A percentile compares a stretch with the other conserved stretches of the same genome.
phyloP scores from a whole-genome alignment of 2,329 filamentous ascomycete species.

The Emydomyces testavorans region DNA sequence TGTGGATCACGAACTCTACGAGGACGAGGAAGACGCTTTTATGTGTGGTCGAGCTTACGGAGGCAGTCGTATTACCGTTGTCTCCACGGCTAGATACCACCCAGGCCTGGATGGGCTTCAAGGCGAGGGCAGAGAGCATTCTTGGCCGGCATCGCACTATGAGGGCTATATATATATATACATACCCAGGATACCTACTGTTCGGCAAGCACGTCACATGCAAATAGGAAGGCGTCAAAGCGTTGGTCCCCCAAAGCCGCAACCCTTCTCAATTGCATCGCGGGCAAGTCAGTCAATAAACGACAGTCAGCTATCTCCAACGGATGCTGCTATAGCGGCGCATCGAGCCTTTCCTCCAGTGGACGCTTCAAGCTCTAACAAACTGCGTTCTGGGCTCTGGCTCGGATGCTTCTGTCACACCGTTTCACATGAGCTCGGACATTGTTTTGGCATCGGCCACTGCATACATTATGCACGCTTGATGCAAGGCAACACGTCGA shows the following conservation, averaged over 20 bases:
- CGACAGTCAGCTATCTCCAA: conserved; percentile 1
- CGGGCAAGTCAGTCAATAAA: not conserved
- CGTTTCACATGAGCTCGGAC: conserved; percentile 53
- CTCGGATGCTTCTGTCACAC: conserved; percentile 48
- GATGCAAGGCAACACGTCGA: conserved; percentile 26
- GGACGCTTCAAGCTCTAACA: conserved; percentile 7
- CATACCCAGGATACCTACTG: conserved; percentile 32
- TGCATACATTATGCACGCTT: conserved; percentile 39
- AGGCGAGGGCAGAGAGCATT: conserved; percentile 41
- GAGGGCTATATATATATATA: conserved; percentile 41
- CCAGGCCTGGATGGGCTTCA: conserved; percentile 38
- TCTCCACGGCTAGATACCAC: conserved; percentile 52
- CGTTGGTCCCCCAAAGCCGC: conserved; percentile 16
- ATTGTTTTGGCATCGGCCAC: conserved; percentile 56
- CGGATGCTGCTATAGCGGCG: conserved; percentile 15
- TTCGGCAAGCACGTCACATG: conserved; percentile 13
- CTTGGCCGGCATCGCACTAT: conserved; percentile 57
- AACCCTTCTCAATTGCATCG: not conserved
- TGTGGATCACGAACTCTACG: conserved; percentile 52
- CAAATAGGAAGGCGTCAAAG: conserved; percentile 6
- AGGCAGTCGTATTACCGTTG: conserved; percentile 49
- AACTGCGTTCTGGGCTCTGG: conserved; percentile 40
- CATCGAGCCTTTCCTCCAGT: conserved; percentile 12
- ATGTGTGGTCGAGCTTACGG: conserved; percentile 57
- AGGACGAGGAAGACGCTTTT: conserved; percentile 55